Evolutionary conservation across 352 stramenopile genomes (phyloP), one percentile per base, ranked within the genome.

Genomic region (Globisporangium megalacanthum): DNA sequence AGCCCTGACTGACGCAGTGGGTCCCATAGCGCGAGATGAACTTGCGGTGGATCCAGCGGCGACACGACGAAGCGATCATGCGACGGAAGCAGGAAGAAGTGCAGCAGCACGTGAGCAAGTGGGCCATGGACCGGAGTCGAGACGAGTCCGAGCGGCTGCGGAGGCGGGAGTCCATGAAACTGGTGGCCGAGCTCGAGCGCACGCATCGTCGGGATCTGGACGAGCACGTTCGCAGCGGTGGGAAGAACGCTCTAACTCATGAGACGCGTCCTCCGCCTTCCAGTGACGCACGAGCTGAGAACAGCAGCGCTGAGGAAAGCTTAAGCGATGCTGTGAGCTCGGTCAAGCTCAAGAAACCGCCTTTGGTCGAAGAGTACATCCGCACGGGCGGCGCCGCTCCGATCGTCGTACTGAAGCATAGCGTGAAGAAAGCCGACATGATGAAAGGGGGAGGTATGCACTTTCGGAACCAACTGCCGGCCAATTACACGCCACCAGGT

Each of bases 391-490:
- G 35, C 31, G 3, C 55, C 15, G 15, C 49, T 17, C 49, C 49
- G 17, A 45, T 58, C 1, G 14, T 66, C 8, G 48, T 66, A 29
- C 29, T 66, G 52, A 80, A 74, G 20, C 35, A 61, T 10, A 52
- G 54, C 4, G 29, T 31, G 41, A 45, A 70, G 20, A 33, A 58
- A 8, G 49, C 50, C 1, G 47, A 29, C 31, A 22, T n/a, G 8
- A 56, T 25, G 8, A 50, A 54, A 49, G 57, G 54, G 5, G 74
- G 74, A 36, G 80, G 79, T 6, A 89, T 91, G 81, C 81, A 88
- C 45, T 91, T 85, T 52, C 77, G 81, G 41, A 91, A 91, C 45
- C 73, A 81, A 9, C 56, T 91, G 17, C 81, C 81, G 11, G 29
- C 75, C 4, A 88, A 88, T 49, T 91, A 86, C 60, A 74, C 76